Evolutionary conservation across 2,329 filamentous ascomycete species (phyloP).

Genomic region (Colletotrichum viniferum): DNA sequence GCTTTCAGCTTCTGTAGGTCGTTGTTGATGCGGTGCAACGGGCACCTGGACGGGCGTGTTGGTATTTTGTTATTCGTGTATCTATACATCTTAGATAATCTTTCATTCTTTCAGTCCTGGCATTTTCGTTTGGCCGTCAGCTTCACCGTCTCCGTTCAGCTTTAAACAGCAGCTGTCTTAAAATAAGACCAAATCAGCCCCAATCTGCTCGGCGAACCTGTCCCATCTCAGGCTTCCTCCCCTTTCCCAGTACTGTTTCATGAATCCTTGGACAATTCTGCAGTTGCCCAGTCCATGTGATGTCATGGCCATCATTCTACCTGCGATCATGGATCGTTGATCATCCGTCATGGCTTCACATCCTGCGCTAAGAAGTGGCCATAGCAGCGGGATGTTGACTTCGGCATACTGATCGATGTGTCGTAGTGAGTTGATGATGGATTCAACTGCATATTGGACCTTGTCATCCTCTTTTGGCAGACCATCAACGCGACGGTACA

Average conservation of each 20-base stretch:
- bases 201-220: neutral
- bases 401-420: neutral
- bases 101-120: accelerated
- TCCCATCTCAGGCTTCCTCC: neutral
- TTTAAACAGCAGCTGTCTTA: neutral
- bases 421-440: neutral
- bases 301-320: neutral
- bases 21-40: neutral
- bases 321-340: neutral
- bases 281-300: neutral
- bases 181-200: neutral
- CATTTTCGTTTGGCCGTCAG: neutral
- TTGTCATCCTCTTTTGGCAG: neutral
- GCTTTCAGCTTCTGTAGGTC: neutral
- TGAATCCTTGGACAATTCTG: neutral
- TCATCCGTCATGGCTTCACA: neutral
- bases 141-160: neutral
- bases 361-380: neutral
- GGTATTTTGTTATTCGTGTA: neutral
- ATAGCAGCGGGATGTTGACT: neutral
- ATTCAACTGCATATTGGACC: neutral
- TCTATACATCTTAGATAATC: neutral
- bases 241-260: neutral
- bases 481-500: neutral
- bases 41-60: neutral